Percentiles rank a stretch among this genome's conserved stretches.
These are phyloP conservation scores for Ganoderma lucidum DNA, from an alignment of 1,284 basidiomycete species.

Conservation along the genomic window DNA sequence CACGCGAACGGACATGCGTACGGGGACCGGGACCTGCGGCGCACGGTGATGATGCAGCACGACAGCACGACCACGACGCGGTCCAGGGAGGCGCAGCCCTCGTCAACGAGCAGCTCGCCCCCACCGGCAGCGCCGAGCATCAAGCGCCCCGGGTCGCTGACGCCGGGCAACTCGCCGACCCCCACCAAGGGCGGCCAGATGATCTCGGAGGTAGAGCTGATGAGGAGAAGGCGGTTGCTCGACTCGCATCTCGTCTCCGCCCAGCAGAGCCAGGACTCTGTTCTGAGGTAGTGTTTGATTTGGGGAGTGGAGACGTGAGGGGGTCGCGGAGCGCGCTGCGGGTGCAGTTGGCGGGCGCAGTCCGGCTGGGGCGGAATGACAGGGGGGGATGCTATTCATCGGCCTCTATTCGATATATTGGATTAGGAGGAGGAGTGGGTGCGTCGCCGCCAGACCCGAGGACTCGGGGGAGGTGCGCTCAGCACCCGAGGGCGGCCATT, in stretches of 20 bases:
- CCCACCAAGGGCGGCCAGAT: slow-evolving; percentile 61
- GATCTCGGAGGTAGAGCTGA: slow-evolving; percentile 80
- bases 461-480: background rate
- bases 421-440: background rate
- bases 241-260: slow-evolving; percentile 62
- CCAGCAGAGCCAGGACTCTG: slow-evolving; percentile 24
- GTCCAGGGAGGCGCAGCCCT: background rate
- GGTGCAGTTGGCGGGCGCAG: background rate
- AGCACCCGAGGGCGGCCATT: background rate
- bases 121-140: background rate
- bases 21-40: slow-evolving; percentile 9
- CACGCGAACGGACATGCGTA: background rate
- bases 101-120: slow-evolving; percentile 9
- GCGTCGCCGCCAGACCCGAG: background rate
- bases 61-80: slow-evolving; percentile 16
- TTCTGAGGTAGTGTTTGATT: slow-evolving; percentile 14
- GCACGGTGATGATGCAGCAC: slow-evolving; percentile 24
- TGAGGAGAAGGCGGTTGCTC: slow-evolving; percentile 76
- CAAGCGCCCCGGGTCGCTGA: slow-evolving; percentile 3
- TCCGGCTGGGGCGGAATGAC: background rate
- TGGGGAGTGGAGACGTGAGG: background rate
- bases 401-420: background rate
- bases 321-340: background rate
- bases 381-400: background rate
- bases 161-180: slow-evolving; percentile 11